Base-by-base conservation (phyloP, 23 red algal species). In the Gracilariopsis chorda region DNA sequence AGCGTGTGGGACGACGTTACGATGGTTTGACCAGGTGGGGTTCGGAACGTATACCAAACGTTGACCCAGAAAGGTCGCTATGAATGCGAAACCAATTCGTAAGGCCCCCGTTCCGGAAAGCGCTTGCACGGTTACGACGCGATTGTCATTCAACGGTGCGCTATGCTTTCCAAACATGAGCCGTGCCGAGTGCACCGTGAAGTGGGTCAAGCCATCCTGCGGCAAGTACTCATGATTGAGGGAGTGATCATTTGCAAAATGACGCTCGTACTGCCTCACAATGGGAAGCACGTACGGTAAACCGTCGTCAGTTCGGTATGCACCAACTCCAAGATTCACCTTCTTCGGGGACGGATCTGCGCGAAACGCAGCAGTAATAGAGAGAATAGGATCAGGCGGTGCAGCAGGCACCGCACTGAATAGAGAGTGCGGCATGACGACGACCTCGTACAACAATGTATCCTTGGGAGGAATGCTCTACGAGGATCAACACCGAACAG, bases 1-100 rank as follows among this genome's bases (percentile, higher is more conserved):
- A 6, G 90, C 86, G 44, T 71, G 48, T 25, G 86, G 77, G 19
- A 96, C 86, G 3, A 99, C 90, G 19, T 96, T 94, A 23, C 73
- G 41, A 86, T 99, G 97, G 80, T 96, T 96, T 32, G 92, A 77
- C 97, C 97, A 99, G 12, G 93, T 91, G 8, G 93, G 97, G 42
- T 70, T 83, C 14, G 97, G 93, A 13, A 99, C 73, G 42, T 94
- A 96, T 8, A 94, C 95, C 13, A 58, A 13, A 9, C 75, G 67
- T 7, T 65, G 40, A 13, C 67, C 84, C n/a, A 92, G 74, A 36
- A 96, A 94, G 8, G 57, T 51, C 21, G 48, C 51, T 0, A 96
- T 85, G 56, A 99, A 99, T 21, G 88, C 77, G 28, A 94, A 81
- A 10, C 70, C 93, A 10, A 99, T 62, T 30, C 97, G 90, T 4